Base-by-base conservation (phyloP, 306 rosid species). In the Trifolium subterraneum region DNA sequence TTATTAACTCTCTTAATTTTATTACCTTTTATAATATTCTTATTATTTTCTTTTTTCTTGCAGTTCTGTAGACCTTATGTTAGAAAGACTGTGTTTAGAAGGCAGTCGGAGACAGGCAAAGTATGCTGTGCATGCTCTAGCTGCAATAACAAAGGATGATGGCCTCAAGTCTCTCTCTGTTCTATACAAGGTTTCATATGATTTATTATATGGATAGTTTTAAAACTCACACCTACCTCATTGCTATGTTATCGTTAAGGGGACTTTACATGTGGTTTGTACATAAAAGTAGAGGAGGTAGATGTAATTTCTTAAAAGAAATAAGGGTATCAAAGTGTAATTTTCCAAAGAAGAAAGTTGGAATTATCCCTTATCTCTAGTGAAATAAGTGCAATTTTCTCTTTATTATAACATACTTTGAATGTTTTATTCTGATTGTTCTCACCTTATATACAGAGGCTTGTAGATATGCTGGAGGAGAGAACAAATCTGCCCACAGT, bases 141-240 rank as follows among this genome's bases (percentile, higher is more conserved):
- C 98, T 56, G 93, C 99, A 27, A 94, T 94, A 75, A 94, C 99
- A 80, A 94, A 92, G 79, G 99, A 94, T 69, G 99, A 94, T 74
- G 99, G 99, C 82, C 97, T 94, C 62, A 94, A 94, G 86, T 90
- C 97, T 65, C 99, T 94, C 47, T 94, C 99, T 84, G 97, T 94
- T 86, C 80, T 94, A 22, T 94, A 92, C 82, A 94, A 94, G 99
- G 99, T 94, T 81, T 71, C 45, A 44, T 82, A 62, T 63, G 64
- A 59, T 80, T 63, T 68, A 56, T 79, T 80, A 66, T 75, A 56
- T 29, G 31, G 45, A 70, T 60, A 36, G 20, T 48, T 69, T 77
- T 36, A 60, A 77, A 77, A 47, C 14, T 70, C 55, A 60, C 42
- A 23, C 64, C 35, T 35, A 61, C 56, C 75, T 48, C 65, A 55